These are phyloP conservation scores for Skeletonema menzelii DNA, from an alignment of 108 stramenopile species.

Conservation along the genomic window DNA sequence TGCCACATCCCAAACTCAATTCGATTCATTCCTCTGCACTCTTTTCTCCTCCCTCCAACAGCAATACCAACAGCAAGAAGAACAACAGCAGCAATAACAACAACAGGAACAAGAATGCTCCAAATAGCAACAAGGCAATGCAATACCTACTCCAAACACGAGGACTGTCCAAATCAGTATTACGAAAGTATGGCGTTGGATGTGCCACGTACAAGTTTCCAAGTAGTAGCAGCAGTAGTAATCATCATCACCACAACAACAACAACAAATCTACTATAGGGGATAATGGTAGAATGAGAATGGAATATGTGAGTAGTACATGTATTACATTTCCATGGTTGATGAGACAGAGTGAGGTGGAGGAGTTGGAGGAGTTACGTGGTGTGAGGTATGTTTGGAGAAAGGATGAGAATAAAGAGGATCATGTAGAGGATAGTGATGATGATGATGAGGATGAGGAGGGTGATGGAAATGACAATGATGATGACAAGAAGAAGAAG, in stretches of 20 bases:
- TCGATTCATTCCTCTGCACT: conserved; percentile 53
- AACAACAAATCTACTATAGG: too few relatives aligned
- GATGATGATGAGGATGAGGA: neutral
- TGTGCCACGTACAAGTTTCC: conserved; percentile 75
- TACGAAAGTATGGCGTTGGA: conserved; percentile 92
- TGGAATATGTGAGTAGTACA: conserved; percentile 53
- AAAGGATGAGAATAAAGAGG: neutral
- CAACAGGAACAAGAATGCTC: too few relatives aligned
- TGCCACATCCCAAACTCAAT: conserved; percentile 60
- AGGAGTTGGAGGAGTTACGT: conserved; percentile 54
- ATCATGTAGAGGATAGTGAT: neutral
- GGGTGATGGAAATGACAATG: neutral
- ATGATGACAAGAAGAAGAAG: neutral
- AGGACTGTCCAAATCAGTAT: conserved; percentile 58
- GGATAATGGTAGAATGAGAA: neutral
- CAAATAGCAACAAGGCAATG: conserved; percentile 47
- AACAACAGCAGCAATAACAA: too few relatives aligned
- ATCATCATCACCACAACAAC: too few relatives aligned
- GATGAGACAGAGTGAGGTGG: conserved; percentile 64
- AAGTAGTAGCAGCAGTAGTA: conserved; percentile 24
- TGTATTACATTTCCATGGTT: conserved; percentile 96
- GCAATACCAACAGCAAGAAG: too few relatives aligned
- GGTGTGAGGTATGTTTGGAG: conserved; percentile 46
- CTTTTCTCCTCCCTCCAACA: conserved; percentile 20
- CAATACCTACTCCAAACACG: conserved; percentile 63